A percentile compares a stretch with the other conserved stretches of the same genome.
Evolutionary conservation across 2,329 filamentous ascomycete genomes (phyloP).

Genomic region (Exophiala aquamarina): DNA sequence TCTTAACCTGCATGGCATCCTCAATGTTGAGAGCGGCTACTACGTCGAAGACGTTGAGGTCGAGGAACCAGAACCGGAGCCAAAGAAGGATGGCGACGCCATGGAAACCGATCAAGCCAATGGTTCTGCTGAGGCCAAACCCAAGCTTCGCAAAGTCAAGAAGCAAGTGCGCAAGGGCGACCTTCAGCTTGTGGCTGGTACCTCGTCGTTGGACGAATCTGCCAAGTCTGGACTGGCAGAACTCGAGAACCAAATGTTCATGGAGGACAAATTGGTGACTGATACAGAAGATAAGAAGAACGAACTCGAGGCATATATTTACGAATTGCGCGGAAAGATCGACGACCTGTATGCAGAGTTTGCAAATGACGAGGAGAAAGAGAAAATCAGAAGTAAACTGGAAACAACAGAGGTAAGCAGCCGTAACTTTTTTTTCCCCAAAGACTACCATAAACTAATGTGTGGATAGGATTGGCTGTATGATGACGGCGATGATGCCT

Average conservation of each 20-base stretch:
- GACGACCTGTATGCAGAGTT: constrained; percentile 89
- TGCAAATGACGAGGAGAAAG: constrained; percentile 88
- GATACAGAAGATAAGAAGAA: constrained; percentile 99
- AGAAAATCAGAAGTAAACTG: constrained; percentile 79
- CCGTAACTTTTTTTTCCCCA: not conserved
- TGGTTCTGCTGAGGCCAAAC: constrained; percentile 66
- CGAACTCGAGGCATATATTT: constrained; percentile 96
- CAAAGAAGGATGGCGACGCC: constrained; percentile 66
- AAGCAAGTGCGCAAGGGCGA: constrained; percentile 99
- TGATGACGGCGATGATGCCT: constrained; percentile 91
- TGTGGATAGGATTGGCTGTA: constrained; percentile 89
- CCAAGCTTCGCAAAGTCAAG: constrained; percentile 94
- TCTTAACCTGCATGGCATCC: constrained; percentile 90
- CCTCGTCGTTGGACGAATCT: constrained; percentile 71
- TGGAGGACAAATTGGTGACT: constrained; percentile 97
- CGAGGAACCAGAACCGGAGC: constrained; percentile 84
- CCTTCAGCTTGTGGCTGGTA: constrained; percentile 80
- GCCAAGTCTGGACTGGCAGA: constrained; percentile 70
- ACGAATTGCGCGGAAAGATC: constrained; percentile 93
- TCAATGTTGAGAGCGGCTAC: constrained; percentile 96
- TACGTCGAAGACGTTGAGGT: constrained; percentile 97
- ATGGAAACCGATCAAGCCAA: constrained; percentile 77
- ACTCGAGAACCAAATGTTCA: constrained; percentile 86
- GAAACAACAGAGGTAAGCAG: constrained; percentile 76
- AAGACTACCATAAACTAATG: constrained; percentile 25